Evolutionary conservation across 163 green algal species (phyloP).

Genomic region (Picocystis sp.): DNA sequence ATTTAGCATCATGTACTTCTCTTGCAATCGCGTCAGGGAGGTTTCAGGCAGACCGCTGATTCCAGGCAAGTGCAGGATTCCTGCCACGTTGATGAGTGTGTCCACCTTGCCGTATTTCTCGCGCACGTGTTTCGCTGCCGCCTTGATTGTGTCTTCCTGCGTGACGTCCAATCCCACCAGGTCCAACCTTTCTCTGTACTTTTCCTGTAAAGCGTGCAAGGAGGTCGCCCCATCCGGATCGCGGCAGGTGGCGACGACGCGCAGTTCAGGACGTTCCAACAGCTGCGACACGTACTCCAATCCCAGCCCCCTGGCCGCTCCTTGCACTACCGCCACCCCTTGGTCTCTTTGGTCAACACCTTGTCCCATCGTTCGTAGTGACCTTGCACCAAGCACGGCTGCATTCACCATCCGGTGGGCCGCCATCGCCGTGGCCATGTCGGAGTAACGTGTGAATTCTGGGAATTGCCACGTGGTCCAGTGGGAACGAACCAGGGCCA

Average conservation of each 20-base stretch:
- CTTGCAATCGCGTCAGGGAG: constrained; percentile 24
- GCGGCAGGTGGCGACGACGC: constrained; percentile 45
- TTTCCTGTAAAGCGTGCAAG: constrained; percentile 20
- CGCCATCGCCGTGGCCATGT: too few relatives aligned
- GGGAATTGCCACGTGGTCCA: too few relatives aligned
- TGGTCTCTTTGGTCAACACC: too few relatives aligned
- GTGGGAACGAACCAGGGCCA: too few relatives aligned
- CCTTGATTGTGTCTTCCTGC: constrained; percentile 27
- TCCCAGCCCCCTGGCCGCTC: constrained; percentile 38
- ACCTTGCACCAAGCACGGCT: too few relatives aligned
- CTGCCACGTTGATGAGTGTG: constrained; percentile 45
- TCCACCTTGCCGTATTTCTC: constrained; percentile 21
- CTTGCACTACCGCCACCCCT: constrained; percentile 30
- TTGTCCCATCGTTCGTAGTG: too few relatives aligned
- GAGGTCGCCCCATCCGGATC: constrained; percentile 16
- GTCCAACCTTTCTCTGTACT: constrained; percentile 13
- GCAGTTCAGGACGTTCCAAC: constrained; percentile 17
- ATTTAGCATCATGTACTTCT: constrained; percentile 25
- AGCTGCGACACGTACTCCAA: constrained; percentile 47
- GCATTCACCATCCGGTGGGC: too few relatives aligned
- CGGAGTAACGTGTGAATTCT: too few relatives aligned
- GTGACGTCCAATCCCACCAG: constrained; percentile 35
- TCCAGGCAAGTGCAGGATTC: constrained; percentile 40
- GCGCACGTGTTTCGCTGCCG: constrained; percentile 17
- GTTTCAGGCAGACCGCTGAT: constrained; percentile 30